Percentiles rank a stretch among this genome's conserved stretches.
Conservation (phyloP, 2,329 filamentous ascomycete species). For the Verticillium albo-atrum region DNA sequence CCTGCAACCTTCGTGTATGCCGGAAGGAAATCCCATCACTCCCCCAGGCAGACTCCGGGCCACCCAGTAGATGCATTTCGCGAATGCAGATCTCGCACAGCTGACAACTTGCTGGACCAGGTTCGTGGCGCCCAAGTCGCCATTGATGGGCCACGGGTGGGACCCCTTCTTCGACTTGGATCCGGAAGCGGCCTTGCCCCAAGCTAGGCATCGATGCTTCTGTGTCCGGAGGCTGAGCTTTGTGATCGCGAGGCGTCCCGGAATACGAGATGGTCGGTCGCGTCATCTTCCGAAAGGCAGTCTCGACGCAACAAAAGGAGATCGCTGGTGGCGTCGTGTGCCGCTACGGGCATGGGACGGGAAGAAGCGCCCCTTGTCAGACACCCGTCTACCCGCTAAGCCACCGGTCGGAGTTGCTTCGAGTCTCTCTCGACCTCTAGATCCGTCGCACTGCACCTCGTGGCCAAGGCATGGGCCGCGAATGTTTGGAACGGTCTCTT, state of each 20-base stretch:
- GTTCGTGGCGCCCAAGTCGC: too few relatives aligned
- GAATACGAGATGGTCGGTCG: not conserved
- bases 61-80: not conserved
- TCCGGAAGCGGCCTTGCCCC: too few relatives aligned
- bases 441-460: too few relatives aligned
- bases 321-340: not conserved
- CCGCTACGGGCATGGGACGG: too few relatives aligned
- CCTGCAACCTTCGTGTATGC: not conserved
- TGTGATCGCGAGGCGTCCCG: not conserved
- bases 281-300: not conserved
- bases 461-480: not conserved
- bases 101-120: not conserved
- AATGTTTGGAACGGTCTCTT: not conserved
- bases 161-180: too few relatives aligned
- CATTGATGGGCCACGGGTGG: too few relatives aligned
- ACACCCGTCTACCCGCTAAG: too few relatives aligned
- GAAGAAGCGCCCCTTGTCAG: not conserved
- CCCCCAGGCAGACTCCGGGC: not conserved
- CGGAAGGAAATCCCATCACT: too few relatives aligned
- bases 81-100: not conserved
- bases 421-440: too few relatives aligned
- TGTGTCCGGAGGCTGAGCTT: not conserved
- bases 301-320: not conserved
- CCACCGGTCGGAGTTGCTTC: too few relatives aligned
- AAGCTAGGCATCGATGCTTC: not conserved